These are phyloP conservation scores for Solanum lycopersicoides DNA, from an alignment of 257 asterid genomes.

Conservation along the genomic window DNA sequence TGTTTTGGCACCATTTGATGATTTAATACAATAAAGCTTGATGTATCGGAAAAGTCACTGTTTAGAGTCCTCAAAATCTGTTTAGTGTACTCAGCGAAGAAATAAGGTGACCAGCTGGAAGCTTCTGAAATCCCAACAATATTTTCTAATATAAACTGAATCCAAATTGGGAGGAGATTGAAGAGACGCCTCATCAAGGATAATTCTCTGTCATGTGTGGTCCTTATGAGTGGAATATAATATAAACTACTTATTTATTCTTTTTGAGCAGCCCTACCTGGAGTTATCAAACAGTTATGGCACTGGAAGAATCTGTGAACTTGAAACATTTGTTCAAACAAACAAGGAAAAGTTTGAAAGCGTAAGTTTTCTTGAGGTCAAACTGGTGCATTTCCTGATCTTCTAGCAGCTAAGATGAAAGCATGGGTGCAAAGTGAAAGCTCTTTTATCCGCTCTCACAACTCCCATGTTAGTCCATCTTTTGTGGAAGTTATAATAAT, in stretches of 20 bases:
- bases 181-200: not conserved
- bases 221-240: not conserved
- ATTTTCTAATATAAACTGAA: too few relatives aligned
- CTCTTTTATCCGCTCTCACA: not conserved
- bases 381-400: not conserved
- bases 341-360: constrained; percentile 67
- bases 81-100: not conserved
- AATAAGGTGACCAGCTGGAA: not conserved
- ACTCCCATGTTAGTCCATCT: not conserved
- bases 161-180: not conserved
- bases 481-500: not conserved
- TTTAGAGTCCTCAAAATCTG: not conserved
- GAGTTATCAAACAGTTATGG: constrained; percentile 67
- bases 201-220: not conserved
- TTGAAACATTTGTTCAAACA: constrained; percentile 45
- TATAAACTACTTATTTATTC: not conserved
- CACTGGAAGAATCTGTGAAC: constrained; percentile 72
- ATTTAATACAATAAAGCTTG: not conserved
- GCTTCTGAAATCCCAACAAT: not conserved
- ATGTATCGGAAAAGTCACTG: not conserved
- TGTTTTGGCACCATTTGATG: not conserved
- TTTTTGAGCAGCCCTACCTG: constrained; percentile 57
- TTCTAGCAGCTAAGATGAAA: not conserved
- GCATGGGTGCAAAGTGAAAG: not conserved
- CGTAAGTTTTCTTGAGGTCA: constrained; percentile 36